phyloP scores from a whole-genome alignment of 2,329 filamentous ascomycete genomes.

The Raffaelea arxii region DNA sequence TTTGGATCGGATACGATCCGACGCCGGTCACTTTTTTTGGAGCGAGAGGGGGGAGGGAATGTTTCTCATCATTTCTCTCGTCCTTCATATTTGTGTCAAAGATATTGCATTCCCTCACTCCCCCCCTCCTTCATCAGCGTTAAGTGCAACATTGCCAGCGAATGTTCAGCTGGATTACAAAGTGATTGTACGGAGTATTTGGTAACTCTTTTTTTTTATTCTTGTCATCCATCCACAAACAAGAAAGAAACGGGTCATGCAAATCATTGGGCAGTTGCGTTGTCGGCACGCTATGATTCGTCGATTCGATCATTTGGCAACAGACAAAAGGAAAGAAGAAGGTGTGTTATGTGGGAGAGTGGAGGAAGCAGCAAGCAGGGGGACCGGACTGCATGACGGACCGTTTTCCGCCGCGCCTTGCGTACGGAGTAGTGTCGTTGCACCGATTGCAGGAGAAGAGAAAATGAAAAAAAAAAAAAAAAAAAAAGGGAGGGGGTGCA shows the following conservation, averaged over 20 bases:
- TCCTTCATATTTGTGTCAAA: too few relatives aligned
- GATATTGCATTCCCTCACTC: too few relatives aligned
- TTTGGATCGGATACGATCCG: too few relatives aligned
- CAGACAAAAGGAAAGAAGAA: background rate
- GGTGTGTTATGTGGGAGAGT: background rate
- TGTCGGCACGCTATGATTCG: constrained; percentile 7
- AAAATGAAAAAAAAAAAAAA: background rate
- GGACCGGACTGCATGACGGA: constrained; percentile 8
- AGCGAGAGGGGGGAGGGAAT: too few relatives aligned
- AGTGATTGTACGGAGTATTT: too few relatives aligned
- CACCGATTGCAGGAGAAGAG: background rate
- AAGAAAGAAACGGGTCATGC: constrained; percentile 8
- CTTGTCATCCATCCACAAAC: background rate
- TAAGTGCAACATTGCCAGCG: too few relatives aligned
- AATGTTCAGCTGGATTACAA: too few relatives aligned
- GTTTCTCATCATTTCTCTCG: too few relatives aligned
- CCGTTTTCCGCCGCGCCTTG: constrained; percentile 8
- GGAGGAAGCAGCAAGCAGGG: background rate
- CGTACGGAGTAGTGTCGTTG: constrained; percentile 3
- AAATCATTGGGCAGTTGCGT: constrained; percentile 8
- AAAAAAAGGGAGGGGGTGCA: background rate
- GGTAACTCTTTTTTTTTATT: background rate
- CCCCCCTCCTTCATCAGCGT: too few relatives aligned
- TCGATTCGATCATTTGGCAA: background rate
- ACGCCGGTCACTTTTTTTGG: too few relatives aligned